Conservation (phyloP, 495 filamentous ascomycete species). For the Pyrenopolyporus hunteri region DNA sequence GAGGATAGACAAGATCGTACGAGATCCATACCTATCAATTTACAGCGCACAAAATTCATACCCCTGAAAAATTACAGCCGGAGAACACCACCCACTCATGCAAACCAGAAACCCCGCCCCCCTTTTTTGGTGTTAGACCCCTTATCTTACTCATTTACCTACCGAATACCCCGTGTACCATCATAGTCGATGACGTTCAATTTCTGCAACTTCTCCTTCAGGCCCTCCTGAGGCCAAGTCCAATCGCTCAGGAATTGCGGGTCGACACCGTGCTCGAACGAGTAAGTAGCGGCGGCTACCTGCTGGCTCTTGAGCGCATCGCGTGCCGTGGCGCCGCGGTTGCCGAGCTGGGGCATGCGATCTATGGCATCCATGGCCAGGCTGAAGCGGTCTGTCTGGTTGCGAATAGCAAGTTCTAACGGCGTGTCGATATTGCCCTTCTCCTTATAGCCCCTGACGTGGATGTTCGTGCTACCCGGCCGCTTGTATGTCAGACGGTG, state of each 20-base stretch:
- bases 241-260: constrained; percentile 68
- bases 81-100: constrained; percentile 21
- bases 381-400: constrained; percentile 72
- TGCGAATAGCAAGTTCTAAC: constrained; percentile 73
- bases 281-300: constrained; percentile 61
- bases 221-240: constrained; percentile 61
- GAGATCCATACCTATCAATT: neutral
- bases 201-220: constrained; percentile 37
- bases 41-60: neutral
- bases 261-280: constrained; percentile 70
- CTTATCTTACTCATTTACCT: neutral
- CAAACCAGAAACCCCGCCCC: constrained; percentile 1
- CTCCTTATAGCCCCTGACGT: constrained; percentile 74
- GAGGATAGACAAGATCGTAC: neutral
- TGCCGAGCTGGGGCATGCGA: constrained; percentile 60
- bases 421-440: constrained; percentile 82
- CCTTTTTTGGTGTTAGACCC: neutral
- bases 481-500: constrained; percentile 75
- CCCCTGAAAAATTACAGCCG: constrained; percentile 9
- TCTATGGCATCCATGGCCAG: constrained; percentile 77
- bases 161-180: neutral
- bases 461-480: constrained; percentile 64
- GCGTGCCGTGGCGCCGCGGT: constrained; percentile 61
- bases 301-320: constrained; percentile 65
- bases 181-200: constrained; percentile 2